phyloP scores from a whole-genome alignment of 345 rosid genomes.

The Gossypium arboreum region DNA sequence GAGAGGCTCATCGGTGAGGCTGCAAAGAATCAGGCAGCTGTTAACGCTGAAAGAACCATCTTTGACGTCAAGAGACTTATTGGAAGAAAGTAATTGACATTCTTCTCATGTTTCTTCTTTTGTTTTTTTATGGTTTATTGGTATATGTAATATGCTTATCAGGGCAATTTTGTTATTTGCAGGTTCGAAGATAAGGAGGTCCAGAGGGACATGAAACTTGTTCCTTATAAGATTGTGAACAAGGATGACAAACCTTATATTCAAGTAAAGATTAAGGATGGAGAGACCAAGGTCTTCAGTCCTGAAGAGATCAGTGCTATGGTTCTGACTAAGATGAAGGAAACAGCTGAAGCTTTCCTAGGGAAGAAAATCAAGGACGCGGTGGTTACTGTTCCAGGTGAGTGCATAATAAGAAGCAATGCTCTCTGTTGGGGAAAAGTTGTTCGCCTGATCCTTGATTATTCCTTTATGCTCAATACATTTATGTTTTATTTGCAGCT shows the following conservation, averaged over 20 bases:
- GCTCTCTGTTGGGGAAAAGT: no score
- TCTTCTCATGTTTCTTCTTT: conserved; percentile 9
- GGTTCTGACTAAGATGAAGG: conserved; percentile 91
- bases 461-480: neutral
- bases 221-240: conserved; percentile 86
- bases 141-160: no score
- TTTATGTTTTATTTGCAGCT: conserved; percentile 44
- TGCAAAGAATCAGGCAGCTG: conserved; percentile 96
- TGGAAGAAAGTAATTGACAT: conserved; percentile 69
- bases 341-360: conserved; percentile 95
- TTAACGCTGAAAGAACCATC: conserved; percentile 77
- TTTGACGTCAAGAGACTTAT: conserved; percentile 94
- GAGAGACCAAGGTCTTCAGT: conserved; percentile 91
- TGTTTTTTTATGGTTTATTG: no score
- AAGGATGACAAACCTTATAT: conserved; percentile 95
- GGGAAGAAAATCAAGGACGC: conserved; percentile 98
- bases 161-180: neutral
- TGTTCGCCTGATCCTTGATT: conserved; percentile 42
- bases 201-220: conserved; percentile 86
- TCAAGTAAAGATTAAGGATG: conserved; percentile 83
- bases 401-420: conserved; percentile 18
- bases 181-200: conserved; percentile 95
- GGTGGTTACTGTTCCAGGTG: conserved; percentile 97
- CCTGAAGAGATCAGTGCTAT: conserved; percentile 98
- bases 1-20: conserved; percentile 98